Base-by-base conservation (phyloP, 805 yeast genomes). In the Zygosaccharomyces gambellarensis region DNA sequence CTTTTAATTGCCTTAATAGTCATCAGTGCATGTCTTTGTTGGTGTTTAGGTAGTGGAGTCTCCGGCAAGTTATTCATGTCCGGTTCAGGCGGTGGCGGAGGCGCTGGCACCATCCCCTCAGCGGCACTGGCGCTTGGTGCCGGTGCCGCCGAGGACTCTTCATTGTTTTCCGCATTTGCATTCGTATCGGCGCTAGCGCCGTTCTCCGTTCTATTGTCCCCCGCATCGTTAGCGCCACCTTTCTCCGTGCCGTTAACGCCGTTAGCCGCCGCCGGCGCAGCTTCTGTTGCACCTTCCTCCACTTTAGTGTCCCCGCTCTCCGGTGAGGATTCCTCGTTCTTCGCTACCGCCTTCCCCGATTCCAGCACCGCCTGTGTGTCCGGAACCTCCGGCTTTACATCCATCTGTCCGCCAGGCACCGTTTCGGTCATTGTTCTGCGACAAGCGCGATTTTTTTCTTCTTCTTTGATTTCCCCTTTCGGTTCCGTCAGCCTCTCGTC, bases 1-100 rank as follows among this genome's bases (percentile, higher is more conserved):
- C 98, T 75, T 67, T 87, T 89, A 53, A 94, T 84, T 10, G 95
- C 90, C 60, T 90, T 87, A 45, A 94, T 76, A 1, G 90, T 80
- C 54, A 87, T 85, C 17, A 80, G 58, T 1, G 92, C 88, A 62
- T 84, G 90, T 62, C 85, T 85, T 59, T 79, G 77, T 69, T 94
- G 98, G 68, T 94, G 97, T 45, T 77, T 74, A 23, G 94, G 92
- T 57, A 87, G 71, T 14, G 95, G 92, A 54, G 74, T 62, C 10
- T 59, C 42, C 2, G 92, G 87, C 22, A 85, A 71, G 56, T 83
- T 82, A 59, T 79, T 61, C 83, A 83, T 78, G 59, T 84, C 90
- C 0, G 90, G 89, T 62, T 85, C 90, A 3, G 74, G 62, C 1
- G 86, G 79, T 1, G 94, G 94, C 50, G 80, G 77, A 10, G 94